Base-by-base conservation (phyloP, 2,329 filamentous ascomycete species). In the Alternaria burnsii region DNA sequence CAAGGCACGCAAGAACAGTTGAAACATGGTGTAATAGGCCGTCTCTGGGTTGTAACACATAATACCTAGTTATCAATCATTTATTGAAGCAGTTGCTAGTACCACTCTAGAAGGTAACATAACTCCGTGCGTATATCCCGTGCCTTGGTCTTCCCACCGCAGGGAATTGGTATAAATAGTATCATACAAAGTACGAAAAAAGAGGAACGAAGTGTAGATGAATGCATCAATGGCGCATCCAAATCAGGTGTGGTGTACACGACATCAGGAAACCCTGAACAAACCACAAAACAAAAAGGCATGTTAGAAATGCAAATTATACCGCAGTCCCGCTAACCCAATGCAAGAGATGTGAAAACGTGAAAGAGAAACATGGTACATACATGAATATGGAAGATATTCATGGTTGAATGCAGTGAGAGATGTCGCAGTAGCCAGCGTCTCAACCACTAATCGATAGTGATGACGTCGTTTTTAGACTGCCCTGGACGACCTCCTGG, bases 381-480 rank as follows among this genome's bases (percentile, higher is more conserved):
- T 36, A 22, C 32, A 38, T 50, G 20, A 24, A 42, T 4, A 18
- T 42, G 24, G 40, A 42, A 42, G 16, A 42, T 5, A 24, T 3
- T 24, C 40, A 24, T 24, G 20, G 20, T 42, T 38, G 32, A 38
- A 50, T 50, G 46, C 20, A 38, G 26, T 26, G 20, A 18, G 22
- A 12, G 32, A 11, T 5, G 26, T 38, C 16, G 22, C 14, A 38
- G 22, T 20, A n/a, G 30, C 14, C 34, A 38, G 14, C 24, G 20
- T 42, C 4, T 43, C 26, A 14, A 32, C 18, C 16, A 47, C 46
- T 61, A 72, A 46, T 72, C 71, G 47, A 72, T 69, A 47, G 70
- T 68, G 51, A 73, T 73, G 26, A 71, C 55, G 18, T 73, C 64
- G 26, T 62, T 52, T 42, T 63, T 46, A 8, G 36, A 53, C 26